These are phyloP conservation scores for Fusarium pseudocircinatum DNA, from an alignment of 2,329 filamentous ascomycete species.

Conservation along the genomic window DNA sequence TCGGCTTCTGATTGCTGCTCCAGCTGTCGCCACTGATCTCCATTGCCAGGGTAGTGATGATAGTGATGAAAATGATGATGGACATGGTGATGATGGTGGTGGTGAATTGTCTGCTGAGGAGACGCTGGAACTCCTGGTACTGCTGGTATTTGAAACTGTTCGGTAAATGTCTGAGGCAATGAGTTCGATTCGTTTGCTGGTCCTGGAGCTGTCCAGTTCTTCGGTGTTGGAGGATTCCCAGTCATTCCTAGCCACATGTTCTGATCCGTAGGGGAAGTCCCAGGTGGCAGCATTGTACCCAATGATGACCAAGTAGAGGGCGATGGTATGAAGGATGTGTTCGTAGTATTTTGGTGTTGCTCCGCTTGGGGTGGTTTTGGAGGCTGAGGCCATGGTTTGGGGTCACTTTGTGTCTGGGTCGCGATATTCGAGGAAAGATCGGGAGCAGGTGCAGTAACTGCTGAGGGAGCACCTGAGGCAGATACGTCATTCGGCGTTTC, in stretches of 20 bases:
- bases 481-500: conserved; percentile 9
- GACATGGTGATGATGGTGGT: conserved; percentile 33
- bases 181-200: conserved; percentile 7
- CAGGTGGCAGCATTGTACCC: conserved; percentile 21
- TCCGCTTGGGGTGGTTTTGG: not conserved
- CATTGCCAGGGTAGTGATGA: conserved; percentile 25
- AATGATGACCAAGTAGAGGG: conserved; percentile 30
- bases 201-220: conserved; percentile 20
- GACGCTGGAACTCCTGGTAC: not conserved
- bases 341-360: not conserved
- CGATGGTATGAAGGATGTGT: conserved; percentile 9
- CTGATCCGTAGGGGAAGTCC: conserved; percentile 8
- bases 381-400: conserved; percentile 10
- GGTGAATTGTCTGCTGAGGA: conserved; percentile 26
- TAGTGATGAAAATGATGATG: conserved; percentile 39
- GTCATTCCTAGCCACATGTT: conserved; percentile 27
- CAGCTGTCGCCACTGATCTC: conserved; percentile 26
- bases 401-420: not conserved
- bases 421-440: not conserved
- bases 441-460: not conserved
- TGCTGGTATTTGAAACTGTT: conserved; percentile 21
- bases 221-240: conserved; percentile 1
- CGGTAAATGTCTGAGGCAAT: conserved; percentile 7
- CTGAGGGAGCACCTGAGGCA: not conserved
- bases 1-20: conserved; percentile 34